Evolutionary conservation across 495 filamentous ascomycete species (phyloP).

Genomic region (Entonaema liquescens): DNA sequence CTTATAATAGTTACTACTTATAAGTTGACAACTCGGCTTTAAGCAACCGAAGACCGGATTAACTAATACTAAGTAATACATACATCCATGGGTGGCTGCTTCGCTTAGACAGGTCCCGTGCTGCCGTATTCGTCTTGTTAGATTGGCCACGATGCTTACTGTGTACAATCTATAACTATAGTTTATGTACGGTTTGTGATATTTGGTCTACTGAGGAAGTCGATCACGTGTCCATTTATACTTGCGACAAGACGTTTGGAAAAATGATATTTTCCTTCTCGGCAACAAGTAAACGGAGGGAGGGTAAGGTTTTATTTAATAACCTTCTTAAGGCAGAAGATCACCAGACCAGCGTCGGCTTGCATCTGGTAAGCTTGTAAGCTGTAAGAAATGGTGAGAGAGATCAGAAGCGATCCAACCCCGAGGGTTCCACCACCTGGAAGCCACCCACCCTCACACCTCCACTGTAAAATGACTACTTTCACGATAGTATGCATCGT

Average conservation of each 20-base stretch:
- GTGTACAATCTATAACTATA: neutral
- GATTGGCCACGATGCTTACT: neutral
- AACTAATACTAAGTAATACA: neutral
- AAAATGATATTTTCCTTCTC: neutral
- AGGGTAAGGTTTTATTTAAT: neutral
- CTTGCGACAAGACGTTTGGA: neutral
- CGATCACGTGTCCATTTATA: neutral
- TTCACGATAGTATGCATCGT: constrained; percentile 31
- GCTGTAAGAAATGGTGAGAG: neutral
- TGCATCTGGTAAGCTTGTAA: neutral
- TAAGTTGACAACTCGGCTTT: constrained; percentile 13
- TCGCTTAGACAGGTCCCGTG: constrained; percentile 14
- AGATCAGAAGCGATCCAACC: constrained; percentile 19
- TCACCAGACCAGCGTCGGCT: constrained; percentile 19
- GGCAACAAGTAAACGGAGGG: no score
- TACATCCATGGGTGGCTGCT: neutral
- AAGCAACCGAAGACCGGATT: neutral
- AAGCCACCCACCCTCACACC: neutral
- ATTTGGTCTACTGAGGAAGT: neutral
- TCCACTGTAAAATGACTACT: neutral
- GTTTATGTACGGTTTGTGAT: neutral
- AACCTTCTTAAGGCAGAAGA: constrained; percentile 10
- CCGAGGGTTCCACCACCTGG: constrained; percentile 27
- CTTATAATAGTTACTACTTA: neutral
- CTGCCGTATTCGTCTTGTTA: neutral